Conservation (phyloP, 148 eudicot species). For the Camellia granthamiana region DNA sequence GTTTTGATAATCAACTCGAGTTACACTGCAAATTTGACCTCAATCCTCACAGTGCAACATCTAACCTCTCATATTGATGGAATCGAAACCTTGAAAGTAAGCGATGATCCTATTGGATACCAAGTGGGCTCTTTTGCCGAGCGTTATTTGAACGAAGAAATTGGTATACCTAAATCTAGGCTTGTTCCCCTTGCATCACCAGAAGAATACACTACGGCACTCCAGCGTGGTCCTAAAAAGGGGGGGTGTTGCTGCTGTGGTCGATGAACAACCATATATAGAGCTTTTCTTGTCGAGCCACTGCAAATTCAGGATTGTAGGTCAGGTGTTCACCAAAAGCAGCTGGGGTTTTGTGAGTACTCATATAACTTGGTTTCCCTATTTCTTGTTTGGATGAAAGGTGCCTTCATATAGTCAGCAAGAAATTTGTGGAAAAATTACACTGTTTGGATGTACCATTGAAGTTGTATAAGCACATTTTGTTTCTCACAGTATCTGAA, state of each 20-base stretch:
- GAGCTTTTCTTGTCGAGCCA: conserved; percentile 77
- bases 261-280: conserved; percentile 81
- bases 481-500: too few relatives aligned
- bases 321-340: conserved; percentile 84
- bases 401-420: background rate
- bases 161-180: conserved; percentile 62
- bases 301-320: conserved; percentile 72
- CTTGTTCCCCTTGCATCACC: conserved; percentile 69
- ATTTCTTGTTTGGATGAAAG: too few relatives aligned
- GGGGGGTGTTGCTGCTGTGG: conserved; percentile 69
- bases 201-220: conserved; percentile 65
- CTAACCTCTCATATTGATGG: conserved; percentile 76
- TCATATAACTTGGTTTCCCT: too few relatives aligned
- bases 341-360: conserved; percentile 97
- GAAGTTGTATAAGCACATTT: too few relatives aligned
- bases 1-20: conserved; percentile 93
- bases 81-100: conserved; percentile 47
- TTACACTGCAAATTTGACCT: conserved; percentile 95
- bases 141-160: conserved; percentile 54
- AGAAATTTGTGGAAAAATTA: background rate
- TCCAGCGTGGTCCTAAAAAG: conserved; percentile 45
- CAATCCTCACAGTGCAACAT: conserved; percentile 91
- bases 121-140: conserved; percentile 87
- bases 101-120: conserved; percentile 58
- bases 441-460: too few relatives aligned